phyloP scores from a whole-genome alignment of 306 rosid genomes.

The Acacia crassicarpa region DNA sequence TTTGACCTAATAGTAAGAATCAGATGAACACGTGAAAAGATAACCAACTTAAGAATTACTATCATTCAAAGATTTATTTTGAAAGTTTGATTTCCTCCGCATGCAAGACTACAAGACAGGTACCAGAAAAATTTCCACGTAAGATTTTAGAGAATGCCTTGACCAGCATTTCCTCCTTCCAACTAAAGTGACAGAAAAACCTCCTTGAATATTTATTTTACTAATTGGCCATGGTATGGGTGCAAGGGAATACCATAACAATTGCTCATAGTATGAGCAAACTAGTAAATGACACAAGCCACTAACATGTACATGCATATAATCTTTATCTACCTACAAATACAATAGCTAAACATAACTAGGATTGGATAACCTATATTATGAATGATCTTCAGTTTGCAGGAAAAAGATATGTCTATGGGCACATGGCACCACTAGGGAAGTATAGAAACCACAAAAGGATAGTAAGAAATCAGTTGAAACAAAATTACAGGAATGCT shows the following conservation, averaged over 20 bases:
- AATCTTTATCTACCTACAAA: background rate
- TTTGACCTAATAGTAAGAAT: conserved; percentile 1
- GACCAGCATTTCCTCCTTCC: conserved; percentile 18
- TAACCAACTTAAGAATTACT: conserved; percentile 15
- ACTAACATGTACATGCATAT: background rate
- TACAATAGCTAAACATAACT: background rate
- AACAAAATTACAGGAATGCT: background rate
- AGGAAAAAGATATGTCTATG: background rate
- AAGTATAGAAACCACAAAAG: background rate
- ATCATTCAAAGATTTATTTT: conserved; percentile 1
- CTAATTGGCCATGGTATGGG: conserved; percentile 2
- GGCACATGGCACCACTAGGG: background rate
- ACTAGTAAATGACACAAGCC: background rate
- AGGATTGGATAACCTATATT: background rate
- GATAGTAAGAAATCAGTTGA: background rate
- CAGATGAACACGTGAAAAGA: conserved; percentile 9
- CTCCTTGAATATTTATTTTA: background rate
- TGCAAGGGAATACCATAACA: background rate
- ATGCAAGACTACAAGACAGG: background rate
- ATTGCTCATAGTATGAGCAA: background rate
- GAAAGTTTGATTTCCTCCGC: background rate
- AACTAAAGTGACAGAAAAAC: background rate
- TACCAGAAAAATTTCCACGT: background rate
- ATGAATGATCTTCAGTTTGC: background rate
- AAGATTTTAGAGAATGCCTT: conserved; percentile 4